Evolutionary conservation across 768 basidiomycete genomes (phyloP).

Genomic region (Mycena filopes): DNA sequence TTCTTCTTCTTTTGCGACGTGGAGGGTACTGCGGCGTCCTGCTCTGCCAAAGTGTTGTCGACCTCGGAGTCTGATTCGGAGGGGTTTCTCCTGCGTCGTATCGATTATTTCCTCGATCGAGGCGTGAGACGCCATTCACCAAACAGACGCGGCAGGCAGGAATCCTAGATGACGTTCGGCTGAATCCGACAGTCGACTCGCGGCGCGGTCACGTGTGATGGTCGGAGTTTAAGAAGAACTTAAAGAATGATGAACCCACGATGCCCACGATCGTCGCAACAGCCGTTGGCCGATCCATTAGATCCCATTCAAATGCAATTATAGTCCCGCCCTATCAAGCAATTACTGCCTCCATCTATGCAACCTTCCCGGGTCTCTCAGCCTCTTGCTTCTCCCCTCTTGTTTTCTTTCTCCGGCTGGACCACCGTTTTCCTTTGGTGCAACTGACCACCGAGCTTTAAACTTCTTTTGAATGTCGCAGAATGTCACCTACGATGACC

Average conservation of each 20-base stretch:
- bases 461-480: not conserved
- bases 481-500: constrained; percentile 42
- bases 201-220: too few relatives aligned
- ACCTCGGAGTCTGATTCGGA: constrained; percentile 31
- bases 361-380: too few relatives aligned
- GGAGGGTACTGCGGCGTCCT: constrained; percentile 48
- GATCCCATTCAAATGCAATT: too few relatives aligned
- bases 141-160: not conserved
- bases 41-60: constrained; percentile 21
- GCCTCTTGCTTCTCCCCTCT: not conserved
- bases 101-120: constrained; percentile 41
- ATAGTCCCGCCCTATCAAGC: too few relatives aligned
- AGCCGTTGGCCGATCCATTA: too few relatives aligned
- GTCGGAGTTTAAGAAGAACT: too few relatives aligned
- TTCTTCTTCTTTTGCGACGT: constrained; percentile 76
- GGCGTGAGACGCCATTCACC: constrained; percentile 33
- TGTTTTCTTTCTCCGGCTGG: not conserved
- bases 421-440: not conserved
- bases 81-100: constrained; percentile 32
- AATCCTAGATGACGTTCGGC: too few relatives aligned
- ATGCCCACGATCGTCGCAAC: too few relatives aligned
- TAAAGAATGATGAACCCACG: too few relatives aligned
- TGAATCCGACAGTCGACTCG: too few relatives aligned
- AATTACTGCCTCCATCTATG: too few relatives aligned
- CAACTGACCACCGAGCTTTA: too few relatives aligned